phyloP scores from a whole-genome alignment of 768 basidiomycete species.

The Boletus eberwhitei region DNA sequence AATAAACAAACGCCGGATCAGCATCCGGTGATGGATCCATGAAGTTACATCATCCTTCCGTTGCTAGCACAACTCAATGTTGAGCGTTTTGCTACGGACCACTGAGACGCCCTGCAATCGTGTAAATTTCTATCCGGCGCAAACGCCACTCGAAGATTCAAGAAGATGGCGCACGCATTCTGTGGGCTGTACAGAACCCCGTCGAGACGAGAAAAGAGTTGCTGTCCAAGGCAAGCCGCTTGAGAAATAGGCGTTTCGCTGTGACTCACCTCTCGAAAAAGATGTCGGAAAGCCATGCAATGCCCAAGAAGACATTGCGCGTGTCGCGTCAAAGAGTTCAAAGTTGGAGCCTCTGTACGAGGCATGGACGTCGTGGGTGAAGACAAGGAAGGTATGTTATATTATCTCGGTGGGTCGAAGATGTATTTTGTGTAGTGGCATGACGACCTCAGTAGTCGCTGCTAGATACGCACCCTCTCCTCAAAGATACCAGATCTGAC shows the following conservation, averaged over 20 bases:
- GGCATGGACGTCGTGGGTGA: slow-evolving; percentile 66
- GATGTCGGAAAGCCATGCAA: slow-evolving; percentile 53
- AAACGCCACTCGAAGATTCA: slow-evolving; percentile 30
- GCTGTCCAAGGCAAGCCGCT: slow-evolving; percentile 39
- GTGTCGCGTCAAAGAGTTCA: slow-evolving; percentile 64
- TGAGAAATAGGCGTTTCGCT: not conserved
- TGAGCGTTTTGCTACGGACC: slow-evolving; percentile 9
- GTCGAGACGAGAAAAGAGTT: slow-evolving; percentile 46
- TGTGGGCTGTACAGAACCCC: slow-evolving; percentile 52
- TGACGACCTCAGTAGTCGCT: slow-evolving; percentile 52
- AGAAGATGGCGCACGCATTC: slow-evolving; percentile 47
- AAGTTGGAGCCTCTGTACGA: slow-evolving; percentile 60
- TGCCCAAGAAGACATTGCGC: slow-evolving; percentile 56
- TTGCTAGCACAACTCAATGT: slow-evolving; percentile 6
- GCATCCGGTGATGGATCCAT: not conserved
- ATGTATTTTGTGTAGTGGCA: not conserved
- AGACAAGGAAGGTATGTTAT: slow-evolving; percentile 53
- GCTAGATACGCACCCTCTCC: slow-evolving; percentile 56
- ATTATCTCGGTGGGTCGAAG: not conserved
- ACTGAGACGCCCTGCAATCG: no score
- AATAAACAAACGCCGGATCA: slow-evolving; percentile 6
- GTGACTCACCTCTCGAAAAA: slow-evolving; percentile 15
- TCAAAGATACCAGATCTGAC: slow-evolving; percentile 55
- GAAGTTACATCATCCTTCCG: not conserved
- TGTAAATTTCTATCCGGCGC: slow-evolving; percentile 4